Conservation (phyloP, 306 rosid genomes). For the Prunus mume region DNA sequence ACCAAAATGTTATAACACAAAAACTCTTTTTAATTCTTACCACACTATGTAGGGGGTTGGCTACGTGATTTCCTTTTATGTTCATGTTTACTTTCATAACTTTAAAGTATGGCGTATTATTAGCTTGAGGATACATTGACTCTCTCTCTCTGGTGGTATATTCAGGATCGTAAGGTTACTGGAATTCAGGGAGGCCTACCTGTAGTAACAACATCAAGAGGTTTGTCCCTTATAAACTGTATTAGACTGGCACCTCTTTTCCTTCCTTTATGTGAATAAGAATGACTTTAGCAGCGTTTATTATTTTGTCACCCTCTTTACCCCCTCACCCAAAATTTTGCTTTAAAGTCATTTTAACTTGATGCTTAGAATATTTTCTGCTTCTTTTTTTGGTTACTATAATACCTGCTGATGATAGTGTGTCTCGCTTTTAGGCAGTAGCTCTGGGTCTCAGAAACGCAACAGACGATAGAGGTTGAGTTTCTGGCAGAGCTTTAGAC, state of each 20-base stretch:
- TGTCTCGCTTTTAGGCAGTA: constrained; percentile 24
- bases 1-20: neutral
- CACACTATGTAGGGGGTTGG: neutral
- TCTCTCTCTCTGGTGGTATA: neutral
- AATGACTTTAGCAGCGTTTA: neutral
- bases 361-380: neutral
- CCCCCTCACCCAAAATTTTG: neutral
- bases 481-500: neutral
- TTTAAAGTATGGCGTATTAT: neutral
- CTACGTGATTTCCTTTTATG: neutral
- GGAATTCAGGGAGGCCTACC: constrained; percentile 45
- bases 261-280: neutral
- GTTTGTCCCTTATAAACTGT: constrained; percentile 33
- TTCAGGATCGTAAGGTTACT: constrained; percentile 51
- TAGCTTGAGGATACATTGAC: neutral
- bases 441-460: constrained; percentile 25
- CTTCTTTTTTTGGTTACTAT: neutral
- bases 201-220: constrained; percentile 28
- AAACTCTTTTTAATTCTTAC: neutral
- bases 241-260: neutral
- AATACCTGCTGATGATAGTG: constrained; percentile 3
- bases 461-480: constrained; percentile 1
- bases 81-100: neutral
- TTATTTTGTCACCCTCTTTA: neutral
- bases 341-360: neutral